A percentile compares a stretch with the other conserved stretches of the same genome.
Conservation (phyloP, 75 land plant species). For the Gnetum montanum region DNA sequence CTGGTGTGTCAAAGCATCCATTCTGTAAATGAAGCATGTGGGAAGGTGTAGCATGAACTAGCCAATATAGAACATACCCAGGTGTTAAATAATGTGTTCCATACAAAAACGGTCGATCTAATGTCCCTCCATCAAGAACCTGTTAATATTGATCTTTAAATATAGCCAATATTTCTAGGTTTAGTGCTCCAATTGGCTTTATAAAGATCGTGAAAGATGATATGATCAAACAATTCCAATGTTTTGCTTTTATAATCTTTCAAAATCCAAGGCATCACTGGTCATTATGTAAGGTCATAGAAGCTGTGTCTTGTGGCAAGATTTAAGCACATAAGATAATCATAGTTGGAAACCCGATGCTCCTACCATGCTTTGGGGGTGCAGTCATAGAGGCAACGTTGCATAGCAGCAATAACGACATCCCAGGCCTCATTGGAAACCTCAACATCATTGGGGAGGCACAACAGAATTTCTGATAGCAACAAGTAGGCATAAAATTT, state of each 20-base stretch:
- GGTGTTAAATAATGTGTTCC: constrained; percentile 54
- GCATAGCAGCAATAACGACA: no score
- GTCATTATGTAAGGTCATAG: no score
- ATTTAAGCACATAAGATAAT: constrained; percentile 43
- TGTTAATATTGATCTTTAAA: constrained; percentile 26
- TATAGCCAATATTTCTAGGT: constrained; percentile 28
- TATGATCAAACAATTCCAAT: no score
- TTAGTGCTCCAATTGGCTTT: constrained; percentile 50
- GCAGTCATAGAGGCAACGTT: no score
- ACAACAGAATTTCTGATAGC: no score
- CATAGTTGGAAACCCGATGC: constrained; percentile 30
- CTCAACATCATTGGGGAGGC: no score
- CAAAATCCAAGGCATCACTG: no score
- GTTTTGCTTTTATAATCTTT: no score
- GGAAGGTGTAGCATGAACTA: constrained; percentile 44
- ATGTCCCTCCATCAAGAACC: constrained; percentile 10
- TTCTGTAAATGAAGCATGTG: constrained; percentile 51
- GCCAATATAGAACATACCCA: constrained; percentile 49
- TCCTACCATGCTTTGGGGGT: no score
- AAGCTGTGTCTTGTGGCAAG: constrained; percentile 39
- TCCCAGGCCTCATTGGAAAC: no score
- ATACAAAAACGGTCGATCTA: constrained; percentile 34
- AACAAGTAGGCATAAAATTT: no score
- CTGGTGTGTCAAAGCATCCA: constrained; percentile 48
- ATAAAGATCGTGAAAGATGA: no score